phyloP scores from a whole-genome alignment of 371 early-diverging fungal species.

The Haplosporangium sp. region DNA sequence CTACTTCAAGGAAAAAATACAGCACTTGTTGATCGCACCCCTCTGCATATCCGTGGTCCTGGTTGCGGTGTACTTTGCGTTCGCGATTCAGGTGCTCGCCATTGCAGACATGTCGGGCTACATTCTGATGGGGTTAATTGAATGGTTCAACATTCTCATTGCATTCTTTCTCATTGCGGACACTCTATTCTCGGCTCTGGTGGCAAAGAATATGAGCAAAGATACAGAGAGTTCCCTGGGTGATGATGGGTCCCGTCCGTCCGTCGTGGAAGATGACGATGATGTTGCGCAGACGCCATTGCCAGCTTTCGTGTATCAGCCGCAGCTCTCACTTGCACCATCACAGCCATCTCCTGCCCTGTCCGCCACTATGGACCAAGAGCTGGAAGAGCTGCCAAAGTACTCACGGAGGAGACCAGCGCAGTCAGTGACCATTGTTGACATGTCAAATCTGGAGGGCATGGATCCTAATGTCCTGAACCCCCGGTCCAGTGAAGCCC shows the following conservation, averaged over 20 bases:
- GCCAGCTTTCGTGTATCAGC: neutral
- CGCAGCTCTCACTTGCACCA: neutral
- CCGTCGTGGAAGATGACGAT: too few species aligned
- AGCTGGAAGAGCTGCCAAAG: constrained; percentile 26
- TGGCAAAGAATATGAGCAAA: too few species aligned
- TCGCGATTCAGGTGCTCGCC: neutral
- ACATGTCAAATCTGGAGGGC: constrained; percentile 25
- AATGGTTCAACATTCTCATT: too few species aligned
- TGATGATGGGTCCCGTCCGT: too few species aligned
- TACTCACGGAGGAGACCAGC: constrained; percentile 28
- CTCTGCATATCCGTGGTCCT: constrained; percentile 8
- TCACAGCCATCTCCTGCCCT: neutral
- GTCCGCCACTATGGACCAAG: neutral
- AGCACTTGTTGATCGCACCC: neutral
- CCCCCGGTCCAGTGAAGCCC: constrained; percentile 6
- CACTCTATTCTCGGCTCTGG: too few species aligned
- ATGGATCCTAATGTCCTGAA: constrained; percentile 17
- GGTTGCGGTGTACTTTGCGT: constrained; percentile 12
- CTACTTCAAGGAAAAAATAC: constrained; percentile 5
- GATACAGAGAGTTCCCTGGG: too few species aligned
- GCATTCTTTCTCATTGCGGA: too few species aligned
- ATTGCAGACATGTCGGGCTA: too few species aligned
- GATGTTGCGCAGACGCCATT: too few species aligned
- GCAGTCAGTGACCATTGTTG: constrained; percentile 31
- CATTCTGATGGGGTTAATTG: neutral